Percentiles rank a stretch among this genome's conserved stretches.
Conservation (phyloP, 371 early-diverging fungal genomes). For the Mycotypha africana region DNA sequence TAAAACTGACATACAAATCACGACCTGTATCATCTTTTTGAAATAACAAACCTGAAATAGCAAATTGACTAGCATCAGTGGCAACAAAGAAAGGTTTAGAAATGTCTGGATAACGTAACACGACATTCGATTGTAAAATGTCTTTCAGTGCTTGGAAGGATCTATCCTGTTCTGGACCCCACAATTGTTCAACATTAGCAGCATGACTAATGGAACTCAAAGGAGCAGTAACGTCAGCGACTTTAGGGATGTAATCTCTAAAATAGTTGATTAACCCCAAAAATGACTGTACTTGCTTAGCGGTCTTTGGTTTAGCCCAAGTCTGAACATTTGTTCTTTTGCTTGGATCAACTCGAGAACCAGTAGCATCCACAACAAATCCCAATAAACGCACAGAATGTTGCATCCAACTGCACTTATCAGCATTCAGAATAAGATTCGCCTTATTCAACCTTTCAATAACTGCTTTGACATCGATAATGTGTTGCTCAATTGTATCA, state of each 20-base stretch:
- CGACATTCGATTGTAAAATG: not conserved
- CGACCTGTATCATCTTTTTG: too few relatives aligned
- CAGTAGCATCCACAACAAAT: constrained; percentile 4
- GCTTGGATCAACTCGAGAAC: constrained; percentile 4
- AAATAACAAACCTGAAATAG: not conserved
- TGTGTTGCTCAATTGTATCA: constrained; percentile 1
- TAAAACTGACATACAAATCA: constrained; percentile 22
- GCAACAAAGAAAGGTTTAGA: constrained; percentile 16
- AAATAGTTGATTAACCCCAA: constrained; percentile 20
- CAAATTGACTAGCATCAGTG: constrained; percentile 20
- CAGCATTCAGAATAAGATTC: constrained; percentile 12
- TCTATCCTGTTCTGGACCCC: not conserved
- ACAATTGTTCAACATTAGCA: not conserved
- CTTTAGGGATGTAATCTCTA: constrained; percentile 9
- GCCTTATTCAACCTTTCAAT: constrained; percentile 3
- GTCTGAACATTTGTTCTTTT: constrained; percentile 7
- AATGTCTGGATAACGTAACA: constrained; percentile 15
- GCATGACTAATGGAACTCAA: constrained; percentile 9
- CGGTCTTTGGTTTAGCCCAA: constrained; percentile 1
- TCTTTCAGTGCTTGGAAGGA: constrained; percentile 1
- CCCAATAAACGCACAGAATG: constrained; percentile 5
- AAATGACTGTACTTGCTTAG: constrained; percentile 9
- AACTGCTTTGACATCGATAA: constrained; percentile 4
- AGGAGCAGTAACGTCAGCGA: constrained; percentile 11
- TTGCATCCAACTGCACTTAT: constrained; percentile 11